A percentile compares a stretch with the other conserved stretches of the same genome.
Conservation (phyloP, 805 yeast species). For the Candida sakaeoensis region DNA sequence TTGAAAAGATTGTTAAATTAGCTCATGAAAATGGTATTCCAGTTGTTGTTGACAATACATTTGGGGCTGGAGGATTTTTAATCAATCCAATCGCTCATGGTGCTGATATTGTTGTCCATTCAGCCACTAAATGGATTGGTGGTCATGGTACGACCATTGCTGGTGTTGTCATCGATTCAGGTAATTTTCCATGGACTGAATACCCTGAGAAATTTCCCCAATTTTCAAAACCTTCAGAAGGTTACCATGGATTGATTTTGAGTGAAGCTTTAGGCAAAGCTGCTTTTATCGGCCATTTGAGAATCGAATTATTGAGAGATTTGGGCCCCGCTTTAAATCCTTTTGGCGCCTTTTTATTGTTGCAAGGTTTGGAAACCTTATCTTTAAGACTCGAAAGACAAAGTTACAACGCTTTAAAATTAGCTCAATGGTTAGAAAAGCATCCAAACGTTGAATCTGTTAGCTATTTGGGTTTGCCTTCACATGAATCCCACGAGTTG, state of each 20-base stretch:
- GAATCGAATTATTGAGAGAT: slow-evolving; percentile 86
- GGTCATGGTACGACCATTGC: slow-evolving; percentile 96
- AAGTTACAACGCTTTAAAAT: slow-evolving; percentile 71
- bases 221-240: slow-evolving; percentile 85
- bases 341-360: slow-evolving; percentile 76
- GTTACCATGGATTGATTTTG: slow-evolving; percentile 85
- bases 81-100: slow-evolving; percentile 84
- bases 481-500: slow-evolving; percentile 71
- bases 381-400: slow-evolving; percentile 94
- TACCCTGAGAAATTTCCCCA: slow-evolving; percentile 89
- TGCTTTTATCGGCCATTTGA: slow-evolving; percentile 76
- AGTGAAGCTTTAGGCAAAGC: slow-evolving; percentile 77
- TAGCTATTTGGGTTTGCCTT: slow-evolving; percentile 84
- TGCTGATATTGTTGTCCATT: slow-evolving; percentile 87
- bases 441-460: slow-evolving; percentile 83
- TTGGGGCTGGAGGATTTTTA: slow-evolving; percentile 93
- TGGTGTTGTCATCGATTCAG: slow-evolving; percentile 86
- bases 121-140: slow-evolving; percentile 97
- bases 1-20: slow-evolving; percentile 65
- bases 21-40: slow-evolving; percentile 89
- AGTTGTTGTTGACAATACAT: slow-evolving; percentile 91
- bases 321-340: slow-evolving; percentile 89
- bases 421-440: slow-evolving; percentile 73
- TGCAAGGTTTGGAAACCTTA: slow-evolving; percentile 93
- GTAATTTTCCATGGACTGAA: slow-evolving; percentile 87